Conservation (phyloP, 352 stramenopile genomes). For the Phytophthora cryptogea region DNA sequence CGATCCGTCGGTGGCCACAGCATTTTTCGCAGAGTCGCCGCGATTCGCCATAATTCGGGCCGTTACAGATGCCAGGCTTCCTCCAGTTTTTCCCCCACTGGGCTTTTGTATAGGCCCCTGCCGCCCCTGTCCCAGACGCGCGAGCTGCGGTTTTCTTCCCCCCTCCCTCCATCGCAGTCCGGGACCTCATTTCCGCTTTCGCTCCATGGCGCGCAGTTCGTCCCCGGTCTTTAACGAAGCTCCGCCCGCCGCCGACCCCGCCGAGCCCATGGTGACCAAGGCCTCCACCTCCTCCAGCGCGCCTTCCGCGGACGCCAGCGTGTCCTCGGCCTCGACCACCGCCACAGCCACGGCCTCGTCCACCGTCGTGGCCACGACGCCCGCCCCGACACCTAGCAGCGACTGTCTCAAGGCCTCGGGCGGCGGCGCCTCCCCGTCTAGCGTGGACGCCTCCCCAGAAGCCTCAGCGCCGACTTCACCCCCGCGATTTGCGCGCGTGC, state of each 20-base stretch:
- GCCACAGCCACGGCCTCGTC: slow-evolving; percentile 35
- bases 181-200: slow-evolving; percentile 44
- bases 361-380: slow-evolving; percentile 28
- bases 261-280: slow-evolving; percentile 43
- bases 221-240: slow-evolving; percentile 69
- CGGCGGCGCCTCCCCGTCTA: slow-evolving; percentile 21
- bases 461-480: not conserved
- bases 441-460: slow-evolving; percentile 23
- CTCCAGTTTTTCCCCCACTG: slow-evolving; percentile 30
- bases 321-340: slow-evolving; percentile 36
- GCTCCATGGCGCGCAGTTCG: slow-evolving; percentile 61
- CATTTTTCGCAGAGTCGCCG: slow-evolving; percentile 20
- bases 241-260: slow-evolving; percentile 29
- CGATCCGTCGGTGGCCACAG: slow-evolving; percentile 1
- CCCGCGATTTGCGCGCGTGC: slow-evolving; percentile 44
- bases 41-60: slow-evolving; percentile 38
- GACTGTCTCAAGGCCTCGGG: slow-evolving; percentile 35
- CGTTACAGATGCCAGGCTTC: slow-evolving; percentile 36
- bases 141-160: slow-evolving; percentile 40
- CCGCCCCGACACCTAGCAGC: slow-evolving; percentile 15
- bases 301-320: slow-evolving; percentile 25
- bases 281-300: slow-evolving; percentile 36
- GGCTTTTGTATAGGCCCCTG: slow-evolving; percentile 33
- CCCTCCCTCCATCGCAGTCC: slow-evolving; percentile 26
- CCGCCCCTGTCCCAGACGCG: slow-evolving; percentile 36